phyloP scores from a whole-genome alignment of 202 grass and related monocot genomes.

The Saccharum hybrid region DNA sequence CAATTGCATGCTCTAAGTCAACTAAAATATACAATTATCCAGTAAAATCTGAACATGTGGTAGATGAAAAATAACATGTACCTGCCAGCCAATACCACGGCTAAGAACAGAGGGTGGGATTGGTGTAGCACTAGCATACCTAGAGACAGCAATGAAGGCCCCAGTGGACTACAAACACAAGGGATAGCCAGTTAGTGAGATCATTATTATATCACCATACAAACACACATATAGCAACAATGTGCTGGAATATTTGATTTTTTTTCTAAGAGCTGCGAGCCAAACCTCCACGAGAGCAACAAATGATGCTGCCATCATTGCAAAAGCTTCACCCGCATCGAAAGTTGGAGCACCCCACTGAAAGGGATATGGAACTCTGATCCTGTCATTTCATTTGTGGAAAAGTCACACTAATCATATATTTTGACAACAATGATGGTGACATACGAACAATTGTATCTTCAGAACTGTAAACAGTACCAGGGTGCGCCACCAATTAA shows the following conservation, averaged over 20 bases:
- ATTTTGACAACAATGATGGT: not conserved
- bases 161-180: constrained; percentile 87
- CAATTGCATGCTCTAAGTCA: constrained; percentile 19
- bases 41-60: not conserved
- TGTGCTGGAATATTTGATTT: constrained; percentile 21
- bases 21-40: constrained; percentile 5
- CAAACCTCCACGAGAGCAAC: constrained; percentile 92
- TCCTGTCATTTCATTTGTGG: constrained; percentile 63
- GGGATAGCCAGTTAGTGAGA: constrained; percentile 17
- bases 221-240: constrained; percentile 33
- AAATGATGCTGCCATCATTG: constrained; percentile 99
- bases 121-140: constrained; percentile 93
- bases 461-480: constrained; percentile 52
- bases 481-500: constrained; percentile 86
- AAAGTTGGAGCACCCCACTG: constrained; percentile 98
- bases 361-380: constrained; percentile 98
- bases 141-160: constrained; percentile 89
- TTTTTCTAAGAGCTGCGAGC: constrained; percentile 15
- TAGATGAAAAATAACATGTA: constrained; percentile 35
- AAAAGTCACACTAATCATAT: not conserved
- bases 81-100: constrained; percentile 97
- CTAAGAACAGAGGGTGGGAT: constrained; percentile 93
- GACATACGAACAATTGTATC: not conserved
- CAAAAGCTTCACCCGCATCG: constrained; percentile 98
- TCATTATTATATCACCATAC: constrained; percentile 4